These are phyloP conservation scores for Monotropa hypopitys DNA, from an alignment of 179 eudicot genomes.

Conservation along the genomic window DNA sequence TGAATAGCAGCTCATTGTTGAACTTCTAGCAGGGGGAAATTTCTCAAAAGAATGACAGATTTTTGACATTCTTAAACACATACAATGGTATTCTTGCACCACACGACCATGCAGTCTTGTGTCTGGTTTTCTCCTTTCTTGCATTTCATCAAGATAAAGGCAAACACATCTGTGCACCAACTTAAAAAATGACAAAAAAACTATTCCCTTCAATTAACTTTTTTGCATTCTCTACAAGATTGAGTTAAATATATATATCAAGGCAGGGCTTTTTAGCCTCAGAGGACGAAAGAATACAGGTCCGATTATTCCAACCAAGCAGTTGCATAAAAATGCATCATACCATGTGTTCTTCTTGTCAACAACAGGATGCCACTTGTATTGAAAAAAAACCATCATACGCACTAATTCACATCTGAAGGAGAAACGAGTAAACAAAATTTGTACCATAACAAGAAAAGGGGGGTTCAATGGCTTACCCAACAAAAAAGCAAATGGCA, in stretches of 20 bases:
- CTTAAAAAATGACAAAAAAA: neutral
- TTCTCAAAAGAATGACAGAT: neutral
- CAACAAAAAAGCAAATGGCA: slow-evolving; percentile 57
- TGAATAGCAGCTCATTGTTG: neutral
- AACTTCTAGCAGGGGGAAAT: neutral
- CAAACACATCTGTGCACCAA: neutral
- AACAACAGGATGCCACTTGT: neutral
- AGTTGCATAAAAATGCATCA: neutral
- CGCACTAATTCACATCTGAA: neutral
- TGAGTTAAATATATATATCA: neutral
- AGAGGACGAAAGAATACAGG: neutral
- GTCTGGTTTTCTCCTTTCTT: neutral
- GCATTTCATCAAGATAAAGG: neutral
- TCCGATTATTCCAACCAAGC: neutral
- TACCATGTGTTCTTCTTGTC: neutral
- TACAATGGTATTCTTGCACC: neutral
- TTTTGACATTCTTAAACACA: neutral
- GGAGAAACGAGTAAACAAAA: neutral
- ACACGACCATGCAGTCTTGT: neutral
- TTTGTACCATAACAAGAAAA: neutral
- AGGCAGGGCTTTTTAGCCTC: neutral
- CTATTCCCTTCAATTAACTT: neutral
- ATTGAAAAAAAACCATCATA: neutral
- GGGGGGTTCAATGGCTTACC: slow-evolving; percentile 38
- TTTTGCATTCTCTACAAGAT: neutral